A percentile compares a stretch with the other conserved stretches of the same genome.
Evolutionary conservation across 805 yeast genomes (phyloP).

Genomic region (Lipomyces lipofer): DNA sequence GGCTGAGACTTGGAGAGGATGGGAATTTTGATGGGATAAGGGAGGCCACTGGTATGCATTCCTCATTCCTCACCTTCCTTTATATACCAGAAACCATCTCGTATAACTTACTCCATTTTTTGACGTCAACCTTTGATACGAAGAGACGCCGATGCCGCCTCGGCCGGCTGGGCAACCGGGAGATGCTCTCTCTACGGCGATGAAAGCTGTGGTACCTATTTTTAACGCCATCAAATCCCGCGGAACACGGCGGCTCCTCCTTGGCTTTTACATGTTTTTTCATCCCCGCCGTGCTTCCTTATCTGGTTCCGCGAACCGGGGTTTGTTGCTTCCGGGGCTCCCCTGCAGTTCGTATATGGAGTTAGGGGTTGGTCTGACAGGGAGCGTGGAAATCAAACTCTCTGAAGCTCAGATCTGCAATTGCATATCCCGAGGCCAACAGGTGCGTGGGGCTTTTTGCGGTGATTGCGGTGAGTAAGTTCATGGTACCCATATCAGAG

Average conservation of each 20-base stretch:
- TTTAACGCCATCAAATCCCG: not conserved
- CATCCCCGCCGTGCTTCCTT: not conserved
- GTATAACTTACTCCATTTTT: not conserved
- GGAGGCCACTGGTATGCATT: not conserved
- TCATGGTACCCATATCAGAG: too few relatives aligned
- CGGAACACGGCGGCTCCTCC: not conserved
- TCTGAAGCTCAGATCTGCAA: too few relatives aligned
- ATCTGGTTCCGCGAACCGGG: not conserved
- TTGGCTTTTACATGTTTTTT: not conserved
- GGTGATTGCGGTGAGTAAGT: too few relatives aligned
- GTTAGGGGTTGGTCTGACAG: too few relatives aligned
- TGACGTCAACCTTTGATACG: too few relatives aligned
- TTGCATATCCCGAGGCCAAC: too few relatives aligned
- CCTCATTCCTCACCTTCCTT: not conserved
- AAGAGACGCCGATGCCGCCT: too few relatives aligned
- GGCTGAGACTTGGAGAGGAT: not conserved
- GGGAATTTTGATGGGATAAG: not conserved
- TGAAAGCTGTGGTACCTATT: not conserved
- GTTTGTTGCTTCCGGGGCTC: not conserved
- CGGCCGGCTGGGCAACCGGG: too few relatives aligned
- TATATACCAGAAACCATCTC: not conserved
- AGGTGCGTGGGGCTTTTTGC: too few relatives aligned
- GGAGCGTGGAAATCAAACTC: too few relatives aligned
- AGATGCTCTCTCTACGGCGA: too few relatives aligned
- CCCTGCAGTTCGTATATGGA: too few relatives aligned